Conservation (phyloP, 306 rosid genomes). For the Vigna angularis region DNA sequence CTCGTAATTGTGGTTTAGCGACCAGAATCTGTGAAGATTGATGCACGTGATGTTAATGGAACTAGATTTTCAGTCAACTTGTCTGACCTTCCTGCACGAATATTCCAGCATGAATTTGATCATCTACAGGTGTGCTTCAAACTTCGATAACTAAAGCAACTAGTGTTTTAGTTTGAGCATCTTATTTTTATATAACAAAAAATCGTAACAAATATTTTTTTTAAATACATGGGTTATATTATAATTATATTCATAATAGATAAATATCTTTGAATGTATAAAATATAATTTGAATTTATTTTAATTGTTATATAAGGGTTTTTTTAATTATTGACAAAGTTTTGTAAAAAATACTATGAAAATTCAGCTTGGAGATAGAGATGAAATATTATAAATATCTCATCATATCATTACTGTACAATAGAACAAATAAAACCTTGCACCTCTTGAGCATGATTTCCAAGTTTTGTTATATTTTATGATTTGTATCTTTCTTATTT, state of each 20-base stretch:
- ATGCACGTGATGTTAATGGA: conserved; percentile 77
- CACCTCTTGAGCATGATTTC: not conserved
- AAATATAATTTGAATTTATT: too few relatives aligned
- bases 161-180: not conserved
- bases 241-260: not conserved
- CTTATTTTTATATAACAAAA: not conserved
- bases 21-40: conserved; percentile 87
- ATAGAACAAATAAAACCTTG: not conserved
- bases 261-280: too few relatives aligned
- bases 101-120: conserved; percentile 96
- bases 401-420: not conserved
- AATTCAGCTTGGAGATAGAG: not conserved
- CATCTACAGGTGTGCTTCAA: conserved; percentile 75
- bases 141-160: conserved; percentile 6
- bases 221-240: not conserved
- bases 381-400: not conserved
- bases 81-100: conserved; percentile 86
- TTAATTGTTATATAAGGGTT: too few relatives aligned
- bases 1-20: conserved; percentile 59
- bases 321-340: too few relatives aligned
- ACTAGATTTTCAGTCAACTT: conserved; percentile 66
- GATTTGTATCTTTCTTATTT: too few relatives aligned
- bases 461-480: too few relatives aligned
- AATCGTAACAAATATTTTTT: not conserved
- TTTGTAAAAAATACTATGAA: too few relatives aligned